These are phyloP conservation scores for Phytophthora uliginosa DNA, from an alignment of 352 stramenopile species.

Conservation along the genomic window DNA sequence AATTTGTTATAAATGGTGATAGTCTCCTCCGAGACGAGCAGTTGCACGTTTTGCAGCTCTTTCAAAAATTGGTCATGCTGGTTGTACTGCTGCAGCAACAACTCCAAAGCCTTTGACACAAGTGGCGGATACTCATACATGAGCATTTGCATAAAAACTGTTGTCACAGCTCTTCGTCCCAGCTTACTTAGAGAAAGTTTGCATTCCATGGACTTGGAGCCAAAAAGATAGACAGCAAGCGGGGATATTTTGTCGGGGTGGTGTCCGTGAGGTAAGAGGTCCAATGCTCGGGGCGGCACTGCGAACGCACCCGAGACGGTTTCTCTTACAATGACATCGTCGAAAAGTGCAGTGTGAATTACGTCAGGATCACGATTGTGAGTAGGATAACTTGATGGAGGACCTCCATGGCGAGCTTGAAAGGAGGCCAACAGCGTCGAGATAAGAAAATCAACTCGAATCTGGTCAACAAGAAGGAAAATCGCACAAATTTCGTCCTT, in stretches of 20 bases:
- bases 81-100: conserved; percentile 80
- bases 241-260: conserved; percentile 55
- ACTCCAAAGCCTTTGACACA: conserved; percentile 75
- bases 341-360: conserved; percentile 37
- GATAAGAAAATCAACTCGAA: conserved; percentile 75
- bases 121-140: conserved; percentile 85
- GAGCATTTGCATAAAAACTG: conserved; percentile 80
- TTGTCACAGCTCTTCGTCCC: conserved; percentile 53
- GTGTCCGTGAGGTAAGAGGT: conserved; percentile 29
- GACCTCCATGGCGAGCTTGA: conserved; percentile 42
- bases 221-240: conserved; percentile 59
- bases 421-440: conserved; percentile 63
- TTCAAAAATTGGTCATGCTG: conserved; percentile 80
- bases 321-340: conserved; percentile 34
- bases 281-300: conserved; percentile 22
- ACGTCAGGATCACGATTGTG: conserved; percentile 30
- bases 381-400: conserved; percentile 25
- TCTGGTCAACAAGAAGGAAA: conserved; percentile 64
- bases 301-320: conserved; percentile 23
- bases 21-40: conserved; percentile 70
- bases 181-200: conserved; percentile 65
- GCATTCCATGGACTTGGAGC: conserved; percentile 62
- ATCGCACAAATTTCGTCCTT: conserved; percentile 80
- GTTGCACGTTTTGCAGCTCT: conserved; percentile 66
- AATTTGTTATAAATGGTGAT: conserved; percentile 76